Conservation (phyloP, 306 rosid species). For the Cicer judaicum region DNA sequence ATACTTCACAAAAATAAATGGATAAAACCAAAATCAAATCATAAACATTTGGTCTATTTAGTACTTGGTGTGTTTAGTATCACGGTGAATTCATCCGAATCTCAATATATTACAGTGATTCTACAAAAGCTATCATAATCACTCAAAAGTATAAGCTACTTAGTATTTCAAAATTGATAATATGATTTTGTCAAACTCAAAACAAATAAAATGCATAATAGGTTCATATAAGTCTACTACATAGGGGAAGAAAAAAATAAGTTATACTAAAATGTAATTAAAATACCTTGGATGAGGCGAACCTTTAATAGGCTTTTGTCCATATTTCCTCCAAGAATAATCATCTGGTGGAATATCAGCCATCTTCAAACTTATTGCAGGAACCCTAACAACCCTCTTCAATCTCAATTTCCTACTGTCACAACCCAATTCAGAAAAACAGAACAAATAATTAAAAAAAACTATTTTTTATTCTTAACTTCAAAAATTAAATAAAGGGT, state of each 20-base stretch:
- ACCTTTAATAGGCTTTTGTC: slow-evolving; percentile 93
- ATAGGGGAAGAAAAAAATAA: neutral
- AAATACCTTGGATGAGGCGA: slow-evolving; percentile 92
- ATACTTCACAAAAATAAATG: neutral
- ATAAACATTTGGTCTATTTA: no score
- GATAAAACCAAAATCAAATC: no score
- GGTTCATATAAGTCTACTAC: no score
- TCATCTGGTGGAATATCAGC: slow-evolving; percentile 97
- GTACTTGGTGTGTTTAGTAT: no score
- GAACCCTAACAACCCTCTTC: slow-evolving; percentile 84
- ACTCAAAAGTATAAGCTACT: no score
- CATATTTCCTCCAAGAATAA: slow-evolving; percentile 93
- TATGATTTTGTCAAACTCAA: no score
- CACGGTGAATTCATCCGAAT: no score
- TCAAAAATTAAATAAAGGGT: neutral
- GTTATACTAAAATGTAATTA: neutral
- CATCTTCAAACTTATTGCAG: slow-evolving; percentile 88
- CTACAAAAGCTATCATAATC: no score
- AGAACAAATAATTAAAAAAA: neutral
- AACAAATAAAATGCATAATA: no score
- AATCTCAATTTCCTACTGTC: slow-evolving; percentile 66
- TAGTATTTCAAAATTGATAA: no score
- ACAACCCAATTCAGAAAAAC: neutral
- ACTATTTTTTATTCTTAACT: neutral
- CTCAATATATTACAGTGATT: no score